phyloP scores from a whole-genome alignment of 75 land plant species.

The Selaginella tamariscina region DNA sequence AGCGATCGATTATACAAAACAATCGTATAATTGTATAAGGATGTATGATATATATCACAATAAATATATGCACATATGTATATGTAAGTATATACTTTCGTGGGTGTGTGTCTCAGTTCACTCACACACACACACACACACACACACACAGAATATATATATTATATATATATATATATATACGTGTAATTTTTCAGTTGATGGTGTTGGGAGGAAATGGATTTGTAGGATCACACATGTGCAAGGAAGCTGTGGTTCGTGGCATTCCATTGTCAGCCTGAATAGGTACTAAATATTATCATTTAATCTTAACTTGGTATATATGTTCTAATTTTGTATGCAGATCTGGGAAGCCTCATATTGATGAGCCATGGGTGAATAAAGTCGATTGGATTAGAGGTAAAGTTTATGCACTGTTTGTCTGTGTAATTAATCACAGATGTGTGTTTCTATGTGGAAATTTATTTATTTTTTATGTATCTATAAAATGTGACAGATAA shows the following conservation, averaged over 20 bases:
- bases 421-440: too few species aligned
- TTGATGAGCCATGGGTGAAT: slow-evolving; percentile 56
- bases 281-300: slow-evolving; percentile 45
- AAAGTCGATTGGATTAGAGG: slow-evolving; percentile 67
- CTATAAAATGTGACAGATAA: background rate
- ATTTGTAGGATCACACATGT: slow-evolving; percentile 86
- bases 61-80: too few species aligned
- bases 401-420: slow-evolving; percentile 12
- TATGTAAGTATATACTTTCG: too few species aligned
- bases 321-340: background rate
- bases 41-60: too few species aligned
- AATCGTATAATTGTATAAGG: too few species aligned
- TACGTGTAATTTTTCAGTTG: slow-evolving; percentile 49
- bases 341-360: slow-evolving; percentile 67
- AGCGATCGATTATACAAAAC: too few species aligned
- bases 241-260: slow-evolving; percentile 63
- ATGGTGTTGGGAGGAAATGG: slow-evolving; percentile 94
- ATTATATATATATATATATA: too few species aligned
- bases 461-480: background rate
- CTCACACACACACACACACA: too few species aligned
- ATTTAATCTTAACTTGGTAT: background rate
- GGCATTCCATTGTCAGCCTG: slow-evolving; percentile 65
- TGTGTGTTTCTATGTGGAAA: too few species aligned
- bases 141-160: too few species aligned
- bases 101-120: too few species aligned